phyloP scores from a whole-genome alignment of 257 asterid genomes.

The Dorcoceras hygrometricum region DNA sequence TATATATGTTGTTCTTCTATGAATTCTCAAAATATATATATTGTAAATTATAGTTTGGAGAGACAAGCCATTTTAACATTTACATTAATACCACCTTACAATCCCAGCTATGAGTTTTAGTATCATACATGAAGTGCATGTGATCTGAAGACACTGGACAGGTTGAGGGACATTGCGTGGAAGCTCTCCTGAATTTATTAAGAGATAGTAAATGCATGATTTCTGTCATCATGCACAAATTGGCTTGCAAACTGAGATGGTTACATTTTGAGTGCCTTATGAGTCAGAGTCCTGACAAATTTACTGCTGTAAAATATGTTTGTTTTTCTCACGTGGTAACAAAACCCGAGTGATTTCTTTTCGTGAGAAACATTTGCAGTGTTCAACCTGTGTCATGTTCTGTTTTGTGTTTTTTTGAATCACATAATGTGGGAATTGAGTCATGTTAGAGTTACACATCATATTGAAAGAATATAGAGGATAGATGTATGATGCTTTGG shows the following conservation, averaged over 20 bases:
- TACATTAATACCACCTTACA: too few species aligned
- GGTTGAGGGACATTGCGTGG: not conserved
- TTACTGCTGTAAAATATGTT: not conserved
- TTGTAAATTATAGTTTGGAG: slow-evolving; percentile 1
- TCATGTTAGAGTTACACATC: too few species aligned
- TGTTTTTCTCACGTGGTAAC: not conserved
- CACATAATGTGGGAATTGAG: too few species aligned
- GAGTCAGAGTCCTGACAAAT: not conserved
- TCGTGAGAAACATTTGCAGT: too few species aligned
- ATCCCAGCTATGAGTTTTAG: slow-evolving; percentile 11
- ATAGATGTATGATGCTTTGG: too few species aligned
- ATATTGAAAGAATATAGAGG: too few species aligned
- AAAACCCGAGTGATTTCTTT: too few species aligned
- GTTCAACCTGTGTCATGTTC: too few species aligned
- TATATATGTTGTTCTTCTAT: not conserved
- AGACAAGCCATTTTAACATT: too few species aligned
- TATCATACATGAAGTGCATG: not conserved
- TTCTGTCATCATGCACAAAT: not conserved
- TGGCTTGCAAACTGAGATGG: not conserved
- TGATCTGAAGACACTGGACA: slow-evolving; percentile 15
- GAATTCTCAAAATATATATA: not conserved
- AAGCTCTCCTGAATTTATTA: slow-evolving; percentile 1
- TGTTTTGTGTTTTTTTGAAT: too few species aligned
- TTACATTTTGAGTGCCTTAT: not conserved
- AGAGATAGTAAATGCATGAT: slow-evolving; percentile 1